Conservation (phyloP, 2,329 filamentous ascomycete genomes). For the Neopestalotiopsis rosae region DNA sequence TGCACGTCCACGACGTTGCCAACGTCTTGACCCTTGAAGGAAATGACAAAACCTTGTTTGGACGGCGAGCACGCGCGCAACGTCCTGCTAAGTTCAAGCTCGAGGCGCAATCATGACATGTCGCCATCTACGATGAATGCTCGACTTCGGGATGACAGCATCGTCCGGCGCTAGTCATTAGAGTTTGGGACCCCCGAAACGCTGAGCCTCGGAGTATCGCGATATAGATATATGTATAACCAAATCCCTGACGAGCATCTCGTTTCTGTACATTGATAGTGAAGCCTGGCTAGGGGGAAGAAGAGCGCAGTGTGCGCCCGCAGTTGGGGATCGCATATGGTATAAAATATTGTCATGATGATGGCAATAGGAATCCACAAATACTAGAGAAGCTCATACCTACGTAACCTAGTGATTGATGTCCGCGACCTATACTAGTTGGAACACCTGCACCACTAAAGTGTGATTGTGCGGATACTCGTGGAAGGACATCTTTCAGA, state of each 20-base stretch:
- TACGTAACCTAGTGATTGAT: too few relatives aligned
- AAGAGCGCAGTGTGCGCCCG: too few relatives aligned
- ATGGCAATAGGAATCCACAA: too few relatives aligned
- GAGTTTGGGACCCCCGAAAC: not conserved
- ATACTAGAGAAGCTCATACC: too few relatives aligned
- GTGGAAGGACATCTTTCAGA: too few relatives aligned
- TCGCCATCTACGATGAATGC: not conserved
- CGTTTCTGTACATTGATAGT: too few relatives aligned
- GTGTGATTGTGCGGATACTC: too few relatives aligned
- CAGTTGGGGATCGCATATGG: too few relatives aligned
- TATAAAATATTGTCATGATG: too few relatives aligned
- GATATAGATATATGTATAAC: not conserved
- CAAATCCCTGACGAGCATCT: not conserved
- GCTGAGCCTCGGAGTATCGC: not conserved
- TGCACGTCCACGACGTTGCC: not conserved
- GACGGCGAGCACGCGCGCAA: not conserved
- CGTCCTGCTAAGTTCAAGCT: not conserved
- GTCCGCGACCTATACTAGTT: too few relatives aligned
- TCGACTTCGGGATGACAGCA: not conserved
- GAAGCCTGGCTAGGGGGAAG: too few relatives aligned
- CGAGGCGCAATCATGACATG: slow-evolving; percentile 1
- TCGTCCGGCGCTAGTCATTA: not conserved
- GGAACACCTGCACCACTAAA: too few relatives aligned
- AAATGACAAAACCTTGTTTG: not conserved
- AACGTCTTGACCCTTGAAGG: not conserved